A percentile compares a stretch with the other conserved stretches of the same genome.
Evolutionary conservation across 331 rosid species (phyloP).

Genomic region (Malus hybrid): DNA sequence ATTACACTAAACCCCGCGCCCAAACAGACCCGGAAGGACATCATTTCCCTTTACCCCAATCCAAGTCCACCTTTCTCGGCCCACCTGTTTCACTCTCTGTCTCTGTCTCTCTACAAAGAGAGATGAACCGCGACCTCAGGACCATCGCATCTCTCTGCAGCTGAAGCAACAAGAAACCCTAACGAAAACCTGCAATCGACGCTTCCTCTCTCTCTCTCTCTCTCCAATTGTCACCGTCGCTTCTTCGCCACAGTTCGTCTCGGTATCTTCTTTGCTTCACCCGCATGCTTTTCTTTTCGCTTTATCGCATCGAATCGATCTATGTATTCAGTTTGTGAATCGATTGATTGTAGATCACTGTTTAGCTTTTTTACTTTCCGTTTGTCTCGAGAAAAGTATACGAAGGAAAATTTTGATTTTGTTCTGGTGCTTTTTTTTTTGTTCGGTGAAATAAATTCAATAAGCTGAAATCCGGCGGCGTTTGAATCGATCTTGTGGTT

Average conservation of each 20-base stretch:
- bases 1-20: background rate
- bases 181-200: constrained; percentile 5
- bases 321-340: too few species aligned
- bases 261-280: constrained; percentile 18
- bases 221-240: background rate
- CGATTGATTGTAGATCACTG: background rate
- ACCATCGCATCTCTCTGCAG: constrained; percentile 9
- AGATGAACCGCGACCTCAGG: constrained; percentile 10
- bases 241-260: constrained; percentile 7
- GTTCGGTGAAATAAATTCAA: background rate
- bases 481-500: background rate
- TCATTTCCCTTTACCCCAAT: background rate
- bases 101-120: background rate
- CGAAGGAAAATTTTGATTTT: background rate
- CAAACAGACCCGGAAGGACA: background rate
- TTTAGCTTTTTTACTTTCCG: background rate
- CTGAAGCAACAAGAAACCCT: constrained; percentile 10
- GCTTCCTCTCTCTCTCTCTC: background rate
- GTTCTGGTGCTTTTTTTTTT: background rate
- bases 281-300: background rate
- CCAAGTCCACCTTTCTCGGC: constrained; percentile 3
- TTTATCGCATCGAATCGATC: background rate
- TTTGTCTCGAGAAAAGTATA: background rate
- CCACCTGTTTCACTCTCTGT: background rate
- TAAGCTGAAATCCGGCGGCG: background rate